Conservation (phyloP, 140 eudicot species). For the Oenanthe javanica region DNA sequence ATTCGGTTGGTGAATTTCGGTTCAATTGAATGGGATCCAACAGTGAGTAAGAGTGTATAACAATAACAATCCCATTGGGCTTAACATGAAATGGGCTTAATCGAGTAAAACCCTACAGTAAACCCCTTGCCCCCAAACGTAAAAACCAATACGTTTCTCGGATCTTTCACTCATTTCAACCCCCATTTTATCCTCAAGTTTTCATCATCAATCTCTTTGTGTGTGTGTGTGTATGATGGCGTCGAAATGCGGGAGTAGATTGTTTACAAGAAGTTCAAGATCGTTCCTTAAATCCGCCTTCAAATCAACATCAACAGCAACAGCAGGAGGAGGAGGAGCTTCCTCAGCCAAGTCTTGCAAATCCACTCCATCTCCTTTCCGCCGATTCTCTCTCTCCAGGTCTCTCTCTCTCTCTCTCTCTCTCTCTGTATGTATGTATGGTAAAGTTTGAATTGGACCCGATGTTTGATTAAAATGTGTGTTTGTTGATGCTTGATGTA, state of each 20-base stretch:
- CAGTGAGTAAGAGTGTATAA: no score
- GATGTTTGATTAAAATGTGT: no score
- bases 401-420: background rate
- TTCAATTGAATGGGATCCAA: no score
- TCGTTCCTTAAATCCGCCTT: constrained; percentile 2
- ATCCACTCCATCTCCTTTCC: background rate
- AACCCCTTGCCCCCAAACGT: background rate
- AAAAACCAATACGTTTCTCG: background rate
- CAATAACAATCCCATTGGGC: no score
- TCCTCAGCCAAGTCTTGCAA: background rate
- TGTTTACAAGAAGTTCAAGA: constrained; percentile 16
- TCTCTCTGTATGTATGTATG: no score
- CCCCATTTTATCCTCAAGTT: no score
- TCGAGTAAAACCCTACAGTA: background rate
- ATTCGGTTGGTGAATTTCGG: no score
- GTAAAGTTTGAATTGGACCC: no score
- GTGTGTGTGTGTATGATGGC: background rate
- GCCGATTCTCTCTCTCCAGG: constrained; percentile 3
- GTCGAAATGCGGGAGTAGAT: constrained; percentile 40
- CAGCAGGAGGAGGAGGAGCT: background rate
- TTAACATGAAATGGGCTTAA: no score
- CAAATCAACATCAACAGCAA: background rate
- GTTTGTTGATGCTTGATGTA: no score
- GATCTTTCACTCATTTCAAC: background rate
- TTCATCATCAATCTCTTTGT: no score